Evolutionary conservation across 495 filamentous ascomycete species (phyloP).

Genomic region (Neurospora hispaniola): DNA sequence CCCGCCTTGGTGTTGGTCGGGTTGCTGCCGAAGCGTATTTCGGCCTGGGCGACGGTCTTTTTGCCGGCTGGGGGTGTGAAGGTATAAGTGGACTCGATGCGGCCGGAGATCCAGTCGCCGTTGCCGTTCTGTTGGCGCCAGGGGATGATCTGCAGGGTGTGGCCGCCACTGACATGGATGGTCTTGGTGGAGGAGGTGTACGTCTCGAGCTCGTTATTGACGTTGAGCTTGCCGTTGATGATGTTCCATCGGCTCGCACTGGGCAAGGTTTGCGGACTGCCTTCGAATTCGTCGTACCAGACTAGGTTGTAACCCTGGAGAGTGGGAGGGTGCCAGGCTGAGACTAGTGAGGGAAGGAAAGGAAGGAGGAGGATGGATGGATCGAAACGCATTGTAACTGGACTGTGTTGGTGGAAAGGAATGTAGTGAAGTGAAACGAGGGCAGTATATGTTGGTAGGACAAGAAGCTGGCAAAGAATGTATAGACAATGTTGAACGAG

Average conservation of each 20-base stretch:
- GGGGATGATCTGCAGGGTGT: constrained; percentile 37
- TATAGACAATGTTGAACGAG: neutral
- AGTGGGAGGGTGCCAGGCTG: constrained; percentile 22
- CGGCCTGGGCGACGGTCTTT: constrained; percentile 31
- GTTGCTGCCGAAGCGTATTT: constrained; percentile 33
- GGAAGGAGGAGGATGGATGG: constrained; percentile 4
- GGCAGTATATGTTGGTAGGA: neutral
- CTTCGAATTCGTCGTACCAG: constrained; percentile 33
- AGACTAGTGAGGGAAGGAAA: constrained; percentile 8
- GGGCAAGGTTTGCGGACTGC: constrained; percentile 14
- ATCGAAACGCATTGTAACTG: constrained; percentile 11
- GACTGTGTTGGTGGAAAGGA: neutral
- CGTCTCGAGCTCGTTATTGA: constrained; percentile 36
- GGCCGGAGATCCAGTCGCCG: constrained; percentile 37
- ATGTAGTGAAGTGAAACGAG: neutral
- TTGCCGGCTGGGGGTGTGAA: constrained; percentile 31
- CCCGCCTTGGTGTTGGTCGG: constrained; percentile 29
- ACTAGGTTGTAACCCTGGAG: constrained; percentile 23
- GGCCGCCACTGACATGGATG: constrained; percentile 32
- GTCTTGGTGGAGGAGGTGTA: constrained; percentile 28
- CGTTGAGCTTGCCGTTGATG: constrained; percentile 21
- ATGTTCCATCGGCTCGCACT: constrained; percentile 34
- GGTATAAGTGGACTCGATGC: constrained; percentile 35
- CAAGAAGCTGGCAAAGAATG: neutral
- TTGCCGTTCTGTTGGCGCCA: constrained; percentile 18